These are phyloP conservation scores for Buddleja alternifolia DNA, from an alignment of 257 asterid genomes.

Conservation along the genomic window DNA sequence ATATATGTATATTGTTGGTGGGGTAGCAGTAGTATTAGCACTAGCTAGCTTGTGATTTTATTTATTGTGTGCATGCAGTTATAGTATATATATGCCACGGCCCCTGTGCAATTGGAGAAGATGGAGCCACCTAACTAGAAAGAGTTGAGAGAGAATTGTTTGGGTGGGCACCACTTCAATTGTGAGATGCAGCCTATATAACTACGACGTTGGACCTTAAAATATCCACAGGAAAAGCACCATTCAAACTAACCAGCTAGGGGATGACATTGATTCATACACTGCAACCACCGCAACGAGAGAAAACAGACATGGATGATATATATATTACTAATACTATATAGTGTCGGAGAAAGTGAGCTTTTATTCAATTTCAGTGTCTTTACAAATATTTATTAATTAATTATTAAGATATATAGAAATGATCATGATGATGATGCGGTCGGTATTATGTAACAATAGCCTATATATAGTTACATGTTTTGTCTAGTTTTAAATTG, in stretches of 20 bases:
- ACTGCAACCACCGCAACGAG: constrained; percentile 48
- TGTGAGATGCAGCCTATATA: constrained; percentile 27
- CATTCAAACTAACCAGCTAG: constrained; percentile 27
- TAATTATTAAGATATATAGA: too few relatives aligned
- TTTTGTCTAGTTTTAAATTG: neutral
- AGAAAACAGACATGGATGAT: constrained; percentile 12
- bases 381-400: too few relatives aligned
- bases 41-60: neutral
- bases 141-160: constrained; percentile 28
- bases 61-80: constrained; percentile 29
- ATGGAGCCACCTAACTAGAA: constrained; percentile 25
- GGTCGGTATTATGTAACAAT: too few relatives aligned
- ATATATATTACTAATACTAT: too few relatives aligned
- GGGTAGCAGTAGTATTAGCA: too few relatives aligned
- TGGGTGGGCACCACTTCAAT: constrained; percentile 26
- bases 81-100: too few relatives aligned
- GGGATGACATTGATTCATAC: constrained; percentile 21
- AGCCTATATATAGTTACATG: neutral
- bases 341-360: too few relatives aligned
- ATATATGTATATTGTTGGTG: constrained; percentile 11
- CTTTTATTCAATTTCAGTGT: too few relatives aligned
- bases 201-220: constrained; percentile 59
- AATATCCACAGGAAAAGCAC: constrained; percentile 42
- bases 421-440: too few relatives aligned
- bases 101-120: neutral